Evolutionary conservation across 768 basidiomycete genomes (phyloP).

Genomic region (Termitomyces sp.): DNA sequence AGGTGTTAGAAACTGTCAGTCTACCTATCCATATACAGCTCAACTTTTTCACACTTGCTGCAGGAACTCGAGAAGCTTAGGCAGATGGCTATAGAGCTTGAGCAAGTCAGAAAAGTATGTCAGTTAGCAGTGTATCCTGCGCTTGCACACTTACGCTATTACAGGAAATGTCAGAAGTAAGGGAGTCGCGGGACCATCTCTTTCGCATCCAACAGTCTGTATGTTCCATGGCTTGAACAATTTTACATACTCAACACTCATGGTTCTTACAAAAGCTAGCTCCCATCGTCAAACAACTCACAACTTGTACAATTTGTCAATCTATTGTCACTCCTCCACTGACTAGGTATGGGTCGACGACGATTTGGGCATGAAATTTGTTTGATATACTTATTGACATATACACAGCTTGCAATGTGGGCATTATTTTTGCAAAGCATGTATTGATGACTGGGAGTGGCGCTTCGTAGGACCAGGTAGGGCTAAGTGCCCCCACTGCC

Average conservation of each 20-base stretch:
- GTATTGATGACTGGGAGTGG: background rate
- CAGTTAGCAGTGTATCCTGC: no score
- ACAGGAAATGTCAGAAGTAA: no score
- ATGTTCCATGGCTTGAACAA: background rate
- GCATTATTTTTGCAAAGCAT: background rate
- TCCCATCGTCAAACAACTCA: background rate
- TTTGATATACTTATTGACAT: background rate
- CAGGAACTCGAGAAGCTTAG: no score
- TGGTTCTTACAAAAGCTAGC: background rate
- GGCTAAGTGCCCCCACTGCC: background rate
- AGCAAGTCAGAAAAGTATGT: no score
- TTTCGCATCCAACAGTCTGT: background rate
- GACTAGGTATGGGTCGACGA: background rate
- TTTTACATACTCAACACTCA: background rate
- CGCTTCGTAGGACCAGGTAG: background rate
- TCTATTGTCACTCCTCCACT: background rate
- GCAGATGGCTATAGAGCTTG: no score
- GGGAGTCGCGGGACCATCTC: background rate
- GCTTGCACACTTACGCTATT: no score
- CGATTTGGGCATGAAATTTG: no score
- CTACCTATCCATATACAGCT: no score
- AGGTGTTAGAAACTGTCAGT: no score
- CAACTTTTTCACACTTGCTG: no score
- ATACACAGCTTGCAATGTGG: background rate
- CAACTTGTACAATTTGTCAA: background rate